Evolutionary conservation across 2,329 filamentous ascomycete species (phyloP).

Genomic region (Ophiostoma triangulosporum): DNA sequence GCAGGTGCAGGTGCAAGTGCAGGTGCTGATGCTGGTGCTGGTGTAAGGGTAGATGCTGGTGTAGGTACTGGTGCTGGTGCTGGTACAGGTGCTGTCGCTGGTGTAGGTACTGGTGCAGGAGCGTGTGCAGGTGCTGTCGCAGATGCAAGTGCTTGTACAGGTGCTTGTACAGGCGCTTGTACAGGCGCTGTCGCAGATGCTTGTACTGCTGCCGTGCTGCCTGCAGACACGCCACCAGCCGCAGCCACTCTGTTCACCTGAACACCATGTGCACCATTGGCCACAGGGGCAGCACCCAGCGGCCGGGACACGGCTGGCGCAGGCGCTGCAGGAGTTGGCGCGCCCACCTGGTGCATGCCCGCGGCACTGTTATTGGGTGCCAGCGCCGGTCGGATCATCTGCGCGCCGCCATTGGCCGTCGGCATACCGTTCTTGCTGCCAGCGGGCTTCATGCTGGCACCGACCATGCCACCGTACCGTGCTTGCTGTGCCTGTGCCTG

Average conservation of each 20-base stretch:
- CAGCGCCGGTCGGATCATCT: background rate
- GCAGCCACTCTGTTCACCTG: background rate
- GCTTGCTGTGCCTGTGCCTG: background rate
- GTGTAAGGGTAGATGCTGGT: too few species aligned
- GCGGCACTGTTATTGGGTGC: background rate
- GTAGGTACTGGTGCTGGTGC: too few species aligned
- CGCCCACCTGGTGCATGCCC: background rate
- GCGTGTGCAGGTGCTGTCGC: too few species aligned
- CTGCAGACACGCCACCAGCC: too few species aligned
- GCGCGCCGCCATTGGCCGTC: background rate
- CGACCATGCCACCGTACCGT: background rate
- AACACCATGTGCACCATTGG: background rate
- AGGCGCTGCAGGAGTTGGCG: background rate
- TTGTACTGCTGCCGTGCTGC: too few species aligned
- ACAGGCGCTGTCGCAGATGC: too few species aligned
- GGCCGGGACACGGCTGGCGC: background rate
- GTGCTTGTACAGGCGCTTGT: too few species aligned
- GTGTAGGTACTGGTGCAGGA: background rate
- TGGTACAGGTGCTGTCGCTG: background rate
- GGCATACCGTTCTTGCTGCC: background rate
- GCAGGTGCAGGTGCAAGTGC: background rate
- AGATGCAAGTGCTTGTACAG: too few species aligned
- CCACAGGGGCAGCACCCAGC: background rate
- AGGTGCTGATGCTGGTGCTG: too few species aligned
- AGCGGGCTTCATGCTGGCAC: background rate